Percentiles rank a stretch among this genome's conserved stretches.
phyloP scores from a whole-genome alignment of 176 grass and related monocot genomes.

The Pontederia crassipes region DNA sequence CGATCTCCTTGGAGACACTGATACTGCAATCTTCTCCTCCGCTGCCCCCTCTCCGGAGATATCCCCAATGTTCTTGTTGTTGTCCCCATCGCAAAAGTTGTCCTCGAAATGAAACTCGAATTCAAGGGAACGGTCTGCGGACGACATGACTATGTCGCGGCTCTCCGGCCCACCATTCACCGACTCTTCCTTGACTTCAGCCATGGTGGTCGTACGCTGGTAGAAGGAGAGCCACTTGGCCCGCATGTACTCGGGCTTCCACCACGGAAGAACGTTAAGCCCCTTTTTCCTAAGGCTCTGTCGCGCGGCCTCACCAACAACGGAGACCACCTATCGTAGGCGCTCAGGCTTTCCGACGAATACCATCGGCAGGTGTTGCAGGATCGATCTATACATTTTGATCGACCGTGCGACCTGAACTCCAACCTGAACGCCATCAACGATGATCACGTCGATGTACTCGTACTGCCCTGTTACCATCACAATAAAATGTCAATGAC shows the following conservation, averaged over 20 bases:
- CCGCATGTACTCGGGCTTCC: constrained; percentile 86
- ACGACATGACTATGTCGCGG: too few species aligned
- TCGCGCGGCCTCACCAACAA: constrained; percentile 44
- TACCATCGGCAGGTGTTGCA: constrained; percentile 47
- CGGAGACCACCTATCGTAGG: constrained; percentile 51
- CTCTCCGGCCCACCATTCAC: too few species aligned
- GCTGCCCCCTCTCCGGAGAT: neutral
- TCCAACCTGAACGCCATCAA: constrained; percentile 45
- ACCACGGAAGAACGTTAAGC: constrained; percentile 68
- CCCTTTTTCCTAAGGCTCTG: constrained; percentile 76
- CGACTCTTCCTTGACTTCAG: neutral
- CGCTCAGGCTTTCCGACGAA: constrained; percentile 73
- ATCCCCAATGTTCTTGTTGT: too few species aligned
- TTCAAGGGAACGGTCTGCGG: too few species aligned
- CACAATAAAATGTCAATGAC: neutral
- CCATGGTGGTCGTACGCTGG: constrained; percentile 21
- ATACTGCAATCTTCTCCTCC: neutral
- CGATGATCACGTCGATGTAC: constrained; percentile 63
- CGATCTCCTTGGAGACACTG: too few species aligned
- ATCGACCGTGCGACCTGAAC: constrained; percentile 74
- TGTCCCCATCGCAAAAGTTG: too few species aligned
- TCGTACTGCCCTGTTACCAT: constrained; percentile 43
- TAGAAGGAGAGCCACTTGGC: constrained; percentile 79
- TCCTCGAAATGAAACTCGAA: too few species aligned
- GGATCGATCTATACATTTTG: constrained; percentile 52